Evolutionary conservation across 2,329 filamentous ascomycete species (phyloP), one percentile per base, ranked within the genome.

Genomic region (Aspergillus sp.): DNA sequence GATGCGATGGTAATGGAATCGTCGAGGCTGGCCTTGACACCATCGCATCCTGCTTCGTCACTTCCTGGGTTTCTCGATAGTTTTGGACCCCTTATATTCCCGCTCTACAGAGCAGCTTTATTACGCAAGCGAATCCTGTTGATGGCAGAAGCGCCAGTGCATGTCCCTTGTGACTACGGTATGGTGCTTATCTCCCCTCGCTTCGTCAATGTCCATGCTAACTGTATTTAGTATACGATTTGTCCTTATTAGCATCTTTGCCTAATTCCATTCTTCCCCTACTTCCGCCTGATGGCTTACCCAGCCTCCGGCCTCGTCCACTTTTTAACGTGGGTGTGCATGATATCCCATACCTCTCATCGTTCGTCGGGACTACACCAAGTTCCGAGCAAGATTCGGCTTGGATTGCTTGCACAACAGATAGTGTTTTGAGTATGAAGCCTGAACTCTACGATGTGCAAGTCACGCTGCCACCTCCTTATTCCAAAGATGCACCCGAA

Each of bases 371-470:
- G 70, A 59, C 64, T 58, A 50, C 60, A 32, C 36, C 65, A 50
- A 47, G 60, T 51, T 44, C 58, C 37, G 59, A 65, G 45, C 40
- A 47, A 37, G 56, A 75, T 69, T 77, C 10, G 10, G 87, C 90
- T 33, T 98, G 90, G 90, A 84, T 95, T 46, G 93, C 91, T 9
- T 96, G 90, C 66, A 96, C 91, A 3, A 97, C 91, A 2, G 93
- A 98, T 68, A 91, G 87, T 59, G 93, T 98, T 46, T 77, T 98
- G 10, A 83, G 82, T 37, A 86, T 88, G 66, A 97, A 97, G 70
- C 80, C 83, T 40, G 79, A 86, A 2, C 78, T 98, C 2, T 97
- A 90, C 75, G 93, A 98, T 62, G 77, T 96, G 56, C 78, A 96
- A 33, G 84, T 97, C 47, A 88, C 88, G 42, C 78, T 97, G 59